Evolutionary conservation across 2,329 filamentous ascomycete genomes (phyloP), one percentile per base, ranked within the genome.

Genomic region (Metarhizium sp.): DNA sequence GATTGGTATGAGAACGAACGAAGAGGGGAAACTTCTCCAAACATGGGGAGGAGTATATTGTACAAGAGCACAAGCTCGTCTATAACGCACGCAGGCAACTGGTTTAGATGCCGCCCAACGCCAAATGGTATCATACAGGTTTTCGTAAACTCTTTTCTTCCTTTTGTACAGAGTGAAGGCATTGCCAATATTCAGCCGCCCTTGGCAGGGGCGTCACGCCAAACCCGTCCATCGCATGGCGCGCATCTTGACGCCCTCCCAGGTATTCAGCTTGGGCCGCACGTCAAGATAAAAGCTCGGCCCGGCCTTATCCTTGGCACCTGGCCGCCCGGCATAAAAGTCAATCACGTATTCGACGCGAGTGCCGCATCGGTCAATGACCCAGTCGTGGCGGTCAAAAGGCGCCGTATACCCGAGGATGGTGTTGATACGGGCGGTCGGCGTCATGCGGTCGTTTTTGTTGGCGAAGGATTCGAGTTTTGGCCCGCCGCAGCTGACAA

Each of bases 371-470:
- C 94, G 80, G 72, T 99, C 92, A 40, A 99, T 86, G 29, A 96
- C 85, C 94, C 94, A 99, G 71, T 99, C 94, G 70, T 99, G 94
- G 32, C 94, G 79, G 73, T 99, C 94, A 71, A 99, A 99, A 1
- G 94, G 94, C 53, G 86, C 78, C 57, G 87, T 86, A 70, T 96
- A 97, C n/a, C 94, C 94, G 54, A 96, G 73, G 56, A 91, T 71
- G 4, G 85, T 88, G 70, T 95, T 95, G 61, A 94, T 71, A 57
- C 92, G 79, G 2, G 94, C 94, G 58, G 85, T 86, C 0, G 94
- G 94, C 4, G 89, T 94, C 75, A 96, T 76, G 57, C 75, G 75
- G 14, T 75, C 75, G 63, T 77, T 84, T 50, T 86, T 76, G 58
- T 95, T 95, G 3, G 85, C 83, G 68, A 99, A 99, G 4, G 85